Evolutionary conservation across 768 basidiomycete genomes (phyloP), one percentile per base, ranked within the genome.

Genomic region (Mycena epipterygia): DNA sequence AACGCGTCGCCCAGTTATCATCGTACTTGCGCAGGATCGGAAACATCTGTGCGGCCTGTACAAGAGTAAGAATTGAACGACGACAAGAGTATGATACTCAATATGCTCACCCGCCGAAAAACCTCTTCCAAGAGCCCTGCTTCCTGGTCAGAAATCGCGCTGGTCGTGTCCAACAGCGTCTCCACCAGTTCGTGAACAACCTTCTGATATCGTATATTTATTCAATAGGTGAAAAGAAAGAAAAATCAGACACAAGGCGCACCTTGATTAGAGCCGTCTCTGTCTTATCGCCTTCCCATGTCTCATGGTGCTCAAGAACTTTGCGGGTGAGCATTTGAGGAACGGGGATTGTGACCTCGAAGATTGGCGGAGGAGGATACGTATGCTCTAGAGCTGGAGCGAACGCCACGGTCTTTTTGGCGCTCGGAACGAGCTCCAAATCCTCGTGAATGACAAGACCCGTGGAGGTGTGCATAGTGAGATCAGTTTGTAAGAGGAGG

Each of bases 401-500:
- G 27, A 61, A 68, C 41, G 48, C 42, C n/a, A 68, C 67, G 7
- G 39, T 48, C 67, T 62, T 69, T 19, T 37, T 57, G 37, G 32
- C 23, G 37, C 37, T 64, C 37, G 44, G 52, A 16, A 48, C 44
- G 27, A 17, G 52, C 53, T 39, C 39, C 53, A 69, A 61, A 35
- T 71, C 65, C 46, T 71, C 59, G 56, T 71, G 70, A 33, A 71
- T 67, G 3, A 71, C 5, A 29, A 71, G 64, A 60, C 44, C 52
- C 29, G 60, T 39, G 44, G 60, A 71, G 29, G 52, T 58, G 39
- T 25, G 64, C 21, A 29, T 6, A 7, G 44, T 16, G 59, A 71
- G 64, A 56, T 67, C 70, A 2, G 70, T 71, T 29, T 71, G 70
- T 8, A 42, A 14, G 14, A 67, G 65, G 19, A 64, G 68, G 16